Evolutionary conservation across 495 filamentous ascomycete genomes (phyloP).

Genomic region (Talaromyces trachyspermus): DNA sequence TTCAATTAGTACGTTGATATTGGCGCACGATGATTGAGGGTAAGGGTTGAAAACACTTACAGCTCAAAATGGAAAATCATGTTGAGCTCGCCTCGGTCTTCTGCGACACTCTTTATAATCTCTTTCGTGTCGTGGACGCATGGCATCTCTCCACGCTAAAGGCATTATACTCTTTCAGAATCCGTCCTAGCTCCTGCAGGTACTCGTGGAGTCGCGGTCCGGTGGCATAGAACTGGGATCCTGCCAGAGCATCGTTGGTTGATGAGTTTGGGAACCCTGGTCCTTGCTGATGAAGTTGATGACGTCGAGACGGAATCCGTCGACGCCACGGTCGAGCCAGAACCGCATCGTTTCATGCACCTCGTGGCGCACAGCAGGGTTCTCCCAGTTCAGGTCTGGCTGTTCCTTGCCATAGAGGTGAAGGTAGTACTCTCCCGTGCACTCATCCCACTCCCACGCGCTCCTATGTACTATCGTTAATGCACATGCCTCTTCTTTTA

Average conservation of each 20-base stretch:
- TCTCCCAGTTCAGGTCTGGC: slow-evolving; percentile 42
- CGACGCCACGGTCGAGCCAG: slow-evolving; percentile 38
- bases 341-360: slow-evolving; percentile 37
- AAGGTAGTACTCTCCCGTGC: slow-evolving; percentile 36
- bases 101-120: slow-evolving; percentile 34
- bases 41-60: too few relatives aligned
- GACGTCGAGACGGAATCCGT: slow-evolving; percentile 43
- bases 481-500: too few relatives aligned
- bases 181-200: slow-evolving; percentile 35
- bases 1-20: slow-evolving; percentile 42
- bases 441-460: slow-evolving; percentile 36
- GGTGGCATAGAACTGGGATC: slow-evolving; percentile 40
- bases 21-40: too few relatives aligned
- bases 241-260: slow-evolving; percentile 12
- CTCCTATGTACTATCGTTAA: too few relatives aligned
- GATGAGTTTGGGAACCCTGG: slow-evolving; percentile 25
- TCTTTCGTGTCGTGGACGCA: slow-evolving; percentile 35
- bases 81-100: neutral
- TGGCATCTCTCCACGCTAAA: slow-evolving; percentile 58
- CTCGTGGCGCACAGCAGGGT: slow-evolving; percentile 28
- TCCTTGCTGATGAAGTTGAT: slow-evolving; percentile 40
- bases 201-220: slow-evolving; percentile 46
- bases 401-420: slow-evolving; percentile 35
- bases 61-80: too few relatives aligned
- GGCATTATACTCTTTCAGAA: slow-evolving; percentile 49